A percentile compares a stretch with the other conserved stretches of the same genome.
These are phyloP conservation scores for Lasiodiplodia sp. DNA, from an alignment of 2,329 filamentous ascomycete genomes.

Conservation along the genomic window DNA sequence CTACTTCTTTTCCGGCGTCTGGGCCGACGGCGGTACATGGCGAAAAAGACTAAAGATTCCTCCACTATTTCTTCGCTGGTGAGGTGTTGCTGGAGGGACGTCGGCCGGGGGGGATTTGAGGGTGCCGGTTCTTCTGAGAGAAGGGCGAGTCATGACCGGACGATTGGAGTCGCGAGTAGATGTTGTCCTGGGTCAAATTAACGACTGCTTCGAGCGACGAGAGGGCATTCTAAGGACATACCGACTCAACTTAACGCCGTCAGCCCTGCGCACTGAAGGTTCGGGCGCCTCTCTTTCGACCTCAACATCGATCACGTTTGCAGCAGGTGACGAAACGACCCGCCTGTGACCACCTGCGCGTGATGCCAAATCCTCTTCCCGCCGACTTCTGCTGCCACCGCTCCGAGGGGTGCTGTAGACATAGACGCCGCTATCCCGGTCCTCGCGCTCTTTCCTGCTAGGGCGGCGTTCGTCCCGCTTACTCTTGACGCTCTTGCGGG, in stretches of 20 bases:
- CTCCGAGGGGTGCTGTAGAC: constrained; percentile 29
- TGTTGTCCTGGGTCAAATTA: constrained; percentile 38
- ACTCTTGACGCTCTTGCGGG: constrained; percentile 29
- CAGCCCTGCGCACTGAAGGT: constrained; percentile 43
- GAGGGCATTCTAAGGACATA: not conserved
- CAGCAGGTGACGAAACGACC: constrained; percentile 40
- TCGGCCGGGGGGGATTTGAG: constrained; percentile 38
- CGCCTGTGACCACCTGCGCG: constrained; percentile 43
- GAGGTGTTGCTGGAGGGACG: constrained; percentile 35
- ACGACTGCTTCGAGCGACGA: not conserved
- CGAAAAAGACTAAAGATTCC: constrained; percentile 44
- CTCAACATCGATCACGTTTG: constrained; percentile 42
- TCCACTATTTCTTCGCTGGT: constrained; percentile 41
- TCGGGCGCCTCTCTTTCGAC: constrained; percentile 39
- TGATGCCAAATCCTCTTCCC: constrained; percentile 34
- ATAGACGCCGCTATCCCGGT: constrained; percentile 25
- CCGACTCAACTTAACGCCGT: constrained; percentile 18
- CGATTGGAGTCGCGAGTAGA: constrained; percentile 43
- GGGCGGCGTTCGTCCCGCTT: constrained; percentile 37
- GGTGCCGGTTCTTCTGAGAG: constrained; percentile 42
- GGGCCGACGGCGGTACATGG: constrained; percentile 36
- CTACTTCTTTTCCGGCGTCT: constrained; percentile 39
- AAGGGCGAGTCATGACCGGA: constrained; percentile 40
- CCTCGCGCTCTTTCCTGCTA: constrained; percentile 26
- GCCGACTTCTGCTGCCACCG: constrained; percentile 17